A percentile compares a stretch with the other conserved stretches of the same genome.
Conservation (phyloP, 1,139 yeast species). For the Taphrina populina region DNA sequence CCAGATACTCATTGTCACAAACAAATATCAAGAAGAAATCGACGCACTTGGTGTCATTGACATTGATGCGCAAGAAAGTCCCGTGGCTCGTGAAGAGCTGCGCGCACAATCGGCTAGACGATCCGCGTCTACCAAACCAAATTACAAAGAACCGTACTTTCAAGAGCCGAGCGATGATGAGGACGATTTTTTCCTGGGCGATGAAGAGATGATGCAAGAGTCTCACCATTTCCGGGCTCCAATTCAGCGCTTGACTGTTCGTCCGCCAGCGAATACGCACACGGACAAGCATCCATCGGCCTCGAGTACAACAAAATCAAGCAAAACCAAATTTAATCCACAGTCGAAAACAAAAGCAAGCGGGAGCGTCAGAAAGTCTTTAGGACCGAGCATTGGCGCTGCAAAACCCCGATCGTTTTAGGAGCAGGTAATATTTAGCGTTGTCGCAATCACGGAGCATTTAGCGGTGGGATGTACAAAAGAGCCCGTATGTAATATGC, state of each 20-base stretch:
- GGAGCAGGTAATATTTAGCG: background rate
- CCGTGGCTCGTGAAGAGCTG: background rate
- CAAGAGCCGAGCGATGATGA: conserved; percentile 25
- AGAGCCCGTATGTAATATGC: no score
- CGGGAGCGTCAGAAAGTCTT: background rate
- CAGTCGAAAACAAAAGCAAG: background rate
- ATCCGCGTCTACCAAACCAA: conserved; percentile 4
- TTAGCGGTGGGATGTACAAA: no score
- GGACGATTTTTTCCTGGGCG: conserved; percentile 10
- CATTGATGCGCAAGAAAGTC: background rate
- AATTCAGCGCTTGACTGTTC: background rate
- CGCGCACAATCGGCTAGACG: background rate
- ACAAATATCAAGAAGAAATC: conserved; percentile 28
- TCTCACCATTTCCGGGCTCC: background rate
- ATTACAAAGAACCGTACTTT: conserved; percentile 22
- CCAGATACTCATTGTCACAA: conserved; percentile 15
- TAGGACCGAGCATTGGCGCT: conserved; percentile 2
- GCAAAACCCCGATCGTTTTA: conserved; percentile 4
- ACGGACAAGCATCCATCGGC: background rate
- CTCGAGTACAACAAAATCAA: background rate
- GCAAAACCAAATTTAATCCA: background rate
- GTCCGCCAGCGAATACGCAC: no score
- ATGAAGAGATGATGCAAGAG: background rate
- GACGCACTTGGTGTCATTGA: conserved; percentile 27
- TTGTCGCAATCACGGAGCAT: no score